Percentiles rank a stretch among this genome's conserved stretches.
Evolutionary conservation across 352 stramenopile genomes (phyloP).

Genomic region (Phytophthora pini): DNA sequence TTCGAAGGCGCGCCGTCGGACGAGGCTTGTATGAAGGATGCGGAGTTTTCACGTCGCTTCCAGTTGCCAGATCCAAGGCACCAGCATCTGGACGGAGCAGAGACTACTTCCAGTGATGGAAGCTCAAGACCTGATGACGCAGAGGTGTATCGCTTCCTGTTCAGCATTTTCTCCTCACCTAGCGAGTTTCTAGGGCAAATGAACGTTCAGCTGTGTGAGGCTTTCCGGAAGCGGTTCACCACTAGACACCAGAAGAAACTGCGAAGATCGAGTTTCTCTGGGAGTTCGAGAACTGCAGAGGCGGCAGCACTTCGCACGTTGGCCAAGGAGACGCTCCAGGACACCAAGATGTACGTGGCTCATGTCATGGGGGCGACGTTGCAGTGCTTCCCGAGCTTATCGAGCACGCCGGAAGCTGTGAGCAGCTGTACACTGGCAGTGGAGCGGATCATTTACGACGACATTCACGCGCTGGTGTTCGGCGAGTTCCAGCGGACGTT

Average conservation of each 20-base stretch:
- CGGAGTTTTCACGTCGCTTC: slow-evolving; percentile 61
- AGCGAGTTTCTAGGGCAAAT: slow-evolving; percentile 70
- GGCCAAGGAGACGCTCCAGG: slow-evolving; percentile 61
- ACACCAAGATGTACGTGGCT: slow-evolving; percentile 74
- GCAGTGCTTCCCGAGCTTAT: slow-evolving; percentile 65
- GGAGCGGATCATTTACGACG: slow-evolving; percentile 71
- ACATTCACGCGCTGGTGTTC: slow-evolving; percentile 72
- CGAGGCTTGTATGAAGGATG: slow-evolving; percentile 62
- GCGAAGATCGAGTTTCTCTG: slow-evolving; percentile 20
- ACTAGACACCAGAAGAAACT: slow-evolving; percentile 33
- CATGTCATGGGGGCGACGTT: slow-evolving; percentile 64
- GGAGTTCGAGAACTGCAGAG: slow-evolving; percentile 12
- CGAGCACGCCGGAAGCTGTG: slow-evolving; percentile 57
- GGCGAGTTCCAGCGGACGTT: slow-evolving; percentile 57
- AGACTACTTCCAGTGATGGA: slow-evolving; percentile 3
- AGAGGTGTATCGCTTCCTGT: slow-evolving; percentile 69
- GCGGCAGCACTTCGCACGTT: slow-evolving; percentile 10
- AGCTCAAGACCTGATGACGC: slow-evolving; percentile 30
- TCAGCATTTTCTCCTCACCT: slow-evolving; percentile 56
- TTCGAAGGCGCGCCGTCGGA: slow-evolving; percentile 51
- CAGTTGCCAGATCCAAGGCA: slow-evolving; percentile 29
- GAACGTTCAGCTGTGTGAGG: slow-evolving; percentile 59
- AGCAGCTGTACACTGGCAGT: slow-evolving; percentile 59
- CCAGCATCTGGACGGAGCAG: neutral
- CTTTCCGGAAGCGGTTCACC: slow-evolving; percentile 49